A percentile compares a stretch with the other conserved stretches of the same genome.
Conservation (phyloP, 345 rosid species). For the Eucalyptus sideroxylon region DNA sequence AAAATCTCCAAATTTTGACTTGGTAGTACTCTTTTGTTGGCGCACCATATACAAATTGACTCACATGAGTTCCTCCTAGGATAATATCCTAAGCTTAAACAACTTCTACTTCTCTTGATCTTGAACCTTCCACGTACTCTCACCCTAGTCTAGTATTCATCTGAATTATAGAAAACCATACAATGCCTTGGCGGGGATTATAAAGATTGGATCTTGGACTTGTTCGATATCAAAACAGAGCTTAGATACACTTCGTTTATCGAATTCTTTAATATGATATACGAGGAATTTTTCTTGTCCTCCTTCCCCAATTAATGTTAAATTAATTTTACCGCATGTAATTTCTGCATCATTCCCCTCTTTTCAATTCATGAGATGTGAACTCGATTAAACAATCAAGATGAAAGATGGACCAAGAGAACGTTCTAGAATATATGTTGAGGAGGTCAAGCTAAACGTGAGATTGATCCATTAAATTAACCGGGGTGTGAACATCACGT, state of each 20-base stretch:
- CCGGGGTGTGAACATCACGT: background rate
- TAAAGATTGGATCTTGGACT: background rate
- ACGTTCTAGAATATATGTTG: background rate
- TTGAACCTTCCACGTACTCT: background rate
- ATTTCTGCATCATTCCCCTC: background rate
- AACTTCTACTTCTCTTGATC: background rate
- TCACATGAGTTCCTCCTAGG: background rate
- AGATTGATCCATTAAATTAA: background rate
- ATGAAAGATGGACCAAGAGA: background rate
- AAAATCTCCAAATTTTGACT: background rate
- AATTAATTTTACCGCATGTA: background rate
- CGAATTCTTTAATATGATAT: background rate
- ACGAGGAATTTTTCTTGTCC: background rate
- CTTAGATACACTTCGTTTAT: background rate
- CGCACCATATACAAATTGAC: background rate
- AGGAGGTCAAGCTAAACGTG: background rate
- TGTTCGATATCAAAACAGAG: background rate
- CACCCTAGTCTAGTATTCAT: background rate
- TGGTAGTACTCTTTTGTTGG: background rate
- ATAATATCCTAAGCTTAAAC: background rate
- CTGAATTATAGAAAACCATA: background rate
- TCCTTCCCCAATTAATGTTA: background rate
- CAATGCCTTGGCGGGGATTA: background rate
- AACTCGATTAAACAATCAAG: background rate
- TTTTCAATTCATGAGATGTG: background rate